Evolutionary conservation across 2,329 filamentous ascomycete genomes (phyloP), one percentile per base, ranked within the genome.

Genomic region (Endoconidiophora polonica): DNA sequence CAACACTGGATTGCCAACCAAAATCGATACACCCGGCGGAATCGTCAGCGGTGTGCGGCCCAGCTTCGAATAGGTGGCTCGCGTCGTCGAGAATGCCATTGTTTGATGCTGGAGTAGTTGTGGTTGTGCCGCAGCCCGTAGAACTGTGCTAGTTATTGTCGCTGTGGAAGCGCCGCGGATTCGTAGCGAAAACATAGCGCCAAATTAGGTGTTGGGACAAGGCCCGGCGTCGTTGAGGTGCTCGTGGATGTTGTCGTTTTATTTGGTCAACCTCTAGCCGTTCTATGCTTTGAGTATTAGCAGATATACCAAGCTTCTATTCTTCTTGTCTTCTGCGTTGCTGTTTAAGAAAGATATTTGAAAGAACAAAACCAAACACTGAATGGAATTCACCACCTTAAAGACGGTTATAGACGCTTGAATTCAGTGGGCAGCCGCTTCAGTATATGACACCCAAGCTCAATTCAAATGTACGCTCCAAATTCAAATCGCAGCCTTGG

Each of bases 21-120:
- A 68, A 40, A 98, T 71, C 47, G 82, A 82, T 52, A 98, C 91
- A 55, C 86, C 84, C 0, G 84, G 81, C 1, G 90, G 90, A 29
- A 94, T 72, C 49, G 85, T 80, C 48, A 94, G 75, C 22, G 84
- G 76, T 54, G 83, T 83, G 58, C 79, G 75, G 58, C 91, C 91
- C 55, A 98, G 82, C 71, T 95, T 91, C 42, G 90, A 95, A 52
- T 71, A 67, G 57, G 73, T 71, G 61, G 67, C 65, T 48, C 77
- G 62, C 41, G 85, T 82, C 40, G 78, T 80, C 51, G 84, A 88
- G 70, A 95, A 95, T 33, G 29, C 29, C 29, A 33, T 33, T 5
- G 3, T 33, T 5, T 33, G 29, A 7, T 33, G 24, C 24, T 29
- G 29, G 7, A 9, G 29, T 10, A 9, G 29, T 12, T 33, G 29